Evolutionary conservation across 2,329 filamentous ascomycete genomes (phyloP).

Genomic region (Sphaerulina musiva): DNA sequence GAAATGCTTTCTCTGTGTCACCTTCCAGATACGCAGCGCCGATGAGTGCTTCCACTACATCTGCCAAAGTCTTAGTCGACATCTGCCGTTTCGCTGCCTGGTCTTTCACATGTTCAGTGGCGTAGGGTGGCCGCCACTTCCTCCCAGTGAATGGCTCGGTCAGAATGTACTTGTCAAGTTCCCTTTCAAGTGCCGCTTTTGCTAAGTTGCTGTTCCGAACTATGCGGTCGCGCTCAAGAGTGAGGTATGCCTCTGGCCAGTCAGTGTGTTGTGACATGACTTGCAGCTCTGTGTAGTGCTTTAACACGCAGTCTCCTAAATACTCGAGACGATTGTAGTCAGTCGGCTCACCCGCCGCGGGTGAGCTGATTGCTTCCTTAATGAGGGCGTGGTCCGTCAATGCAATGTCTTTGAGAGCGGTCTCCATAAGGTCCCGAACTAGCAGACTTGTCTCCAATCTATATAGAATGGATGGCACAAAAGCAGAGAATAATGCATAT

Average conservation of each 20-base stretch:
- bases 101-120: slow-evolving; percentile 38
- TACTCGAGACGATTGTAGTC: slow-evolving; percentile 86
- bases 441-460: slow-evolving; percentile 60
- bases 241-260: slow-evolving; percentile 73
- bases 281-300: slow-evolving; percentile 63
- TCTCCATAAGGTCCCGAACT: slow-evolving; percentile 54
- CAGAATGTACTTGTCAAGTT: slow-evolving; percentile 68
- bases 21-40: slow-evolving; percentile 67
- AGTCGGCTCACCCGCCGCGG: slow-evolving; percentile 51
- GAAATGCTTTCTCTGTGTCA: slow-evolving; percentile 55
- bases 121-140: slow-evolving; percentile 66
- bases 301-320: slow-evolving; percentile 76
- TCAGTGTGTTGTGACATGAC: slow-evolving; percentile 53
- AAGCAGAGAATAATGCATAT: slow-evolving; percentile 47
- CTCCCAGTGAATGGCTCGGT: slow-evolving; percentile 58
- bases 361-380: slow-evolving; percentile 63
- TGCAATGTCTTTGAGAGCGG: slow-evolving; percentile 43
- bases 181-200: slow-evolving; percentile 54
- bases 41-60: slow-evolving; percentile 79
- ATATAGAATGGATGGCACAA: slow-evolving; percentile 68
- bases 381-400: slow-evolving; percentile 55
- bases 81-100: slow-evolving; percentile 37
- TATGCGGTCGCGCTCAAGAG: slow-evolving; percentile 56
- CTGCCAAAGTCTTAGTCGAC: slow-evolving; percentile 75
- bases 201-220: slow-evolving; percentile 72